These are phyloP conservation scores for Thelephora ganbajun DNA, from an alignment of 768 basidiomycete genomes.

Conservation along the genomic window DNA sequence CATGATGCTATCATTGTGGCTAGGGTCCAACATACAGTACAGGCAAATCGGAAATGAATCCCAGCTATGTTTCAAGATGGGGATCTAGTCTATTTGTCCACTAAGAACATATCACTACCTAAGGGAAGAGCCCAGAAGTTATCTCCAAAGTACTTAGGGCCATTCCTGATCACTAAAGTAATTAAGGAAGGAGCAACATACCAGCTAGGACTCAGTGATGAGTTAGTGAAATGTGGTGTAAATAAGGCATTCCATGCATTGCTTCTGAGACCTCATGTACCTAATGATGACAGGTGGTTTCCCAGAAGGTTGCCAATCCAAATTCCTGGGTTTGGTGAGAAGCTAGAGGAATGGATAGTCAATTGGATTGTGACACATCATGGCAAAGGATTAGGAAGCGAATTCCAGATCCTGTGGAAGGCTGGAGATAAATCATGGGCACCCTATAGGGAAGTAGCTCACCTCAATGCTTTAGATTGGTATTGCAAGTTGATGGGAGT, in stretches of 20 bases:
- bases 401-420: neutral
- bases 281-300: conserved; percentile 21
- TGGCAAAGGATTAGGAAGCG: neutral
- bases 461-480: too few relatives aligned
- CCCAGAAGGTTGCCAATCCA: too few relatives aligned
- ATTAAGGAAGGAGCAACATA: conserved; percentile 10
- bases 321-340: conserved; percentile 11
- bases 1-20: conserved; percentile 20
- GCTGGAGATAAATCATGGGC: too few relatives aligned
- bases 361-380: too few relatives aligned
- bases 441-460: too few relatives aligned
- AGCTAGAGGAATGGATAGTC: conserved; percentile 15
- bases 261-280: conserved; percentile 17
- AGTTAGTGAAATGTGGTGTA: conserved; percentile 13
- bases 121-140: conserved; percentile 13
- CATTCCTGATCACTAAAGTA: conserved; percentile 11
- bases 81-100: conserved; percentile 16
- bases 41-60: conserved; percentile 13
- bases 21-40: conserved; percentile 19
- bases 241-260: conserved; percentile 21
- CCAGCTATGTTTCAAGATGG: conserved; percentile 7
- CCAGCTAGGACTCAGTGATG: conserved; percentile 13
- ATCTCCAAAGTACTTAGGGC: conserved; percentile 17
- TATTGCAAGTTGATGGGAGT: too few relatives aligned
- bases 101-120: conserved; percentile 8